These are phyloP conservation scores for Wickerhamiella kazuoi DNA, from an alignment of 805 yeast species.

Conservation along the genomic window DNA sequence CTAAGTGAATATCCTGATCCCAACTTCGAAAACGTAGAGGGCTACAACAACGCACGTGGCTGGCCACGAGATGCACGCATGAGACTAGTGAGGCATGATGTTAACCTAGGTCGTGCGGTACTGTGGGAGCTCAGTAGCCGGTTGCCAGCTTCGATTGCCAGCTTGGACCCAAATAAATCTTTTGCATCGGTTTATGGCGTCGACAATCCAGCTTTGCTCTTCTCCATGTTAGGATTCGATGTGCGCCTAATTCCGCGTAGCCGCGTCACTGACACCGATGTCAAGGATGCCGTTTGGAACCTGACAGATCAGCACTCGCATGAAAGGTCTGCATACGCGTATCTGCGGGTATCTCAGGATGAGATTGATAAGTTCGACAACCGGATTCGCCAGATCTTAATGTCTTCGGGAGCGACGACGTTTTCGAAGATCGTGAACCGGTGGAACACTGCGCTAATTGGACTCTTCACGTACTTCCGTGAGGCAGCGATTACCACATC, in stretches of 20 bases:
- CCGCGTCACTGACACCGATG: constrained; percentile 34
- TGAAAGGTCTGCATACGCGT: constrained; percentile 81
- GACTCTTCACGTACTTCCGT: constrained; percentile 75
- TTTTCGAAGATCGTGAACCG: constrained; percentile 86
- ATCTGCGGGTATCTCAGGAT: constrained; percentile 60
- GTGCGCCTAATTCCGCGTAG: constrained; percentile 67
- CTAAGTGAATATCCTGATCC: constrained; percentile 83
- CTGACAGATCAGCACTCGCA: constrained; percentile 49
- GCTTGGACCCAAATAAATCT: constrained; percentile 62
- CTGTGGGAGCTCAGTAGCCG: constrained; percentile 79
- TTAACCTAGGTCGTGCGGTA: constrained; percentile 76
- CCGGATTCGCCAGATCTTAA: constrained; percentile 70
- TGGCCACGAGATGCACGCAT: constrained; percentile 92
- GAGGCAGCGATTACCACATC: constrained; percentile 85
- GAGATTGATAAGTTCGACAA: constrained; percentile 68
- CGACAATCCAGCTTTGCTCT: constrained; percentile 75
- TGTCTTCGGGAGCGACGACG: constrained; percentile 92
- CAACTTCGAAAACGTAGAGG: constrained; percentile 67
- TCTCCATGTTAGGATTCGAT: constrained; percentile 91
- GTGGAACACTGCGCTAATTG: constrained; percentile 85
- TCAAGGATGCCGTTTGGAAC: constrained; percentile 85
- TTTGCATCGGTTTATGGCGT: constrained; percentile 76
- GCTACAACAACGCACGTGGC: constrained; percentile 73
- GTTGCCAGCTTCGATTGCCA: constrained; percentile 56
- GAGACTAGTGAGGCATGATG: constrained; percentile 82